Conservation (phyloP, 345 rosid species). For the Mallotus nudiflorus region DNA sequence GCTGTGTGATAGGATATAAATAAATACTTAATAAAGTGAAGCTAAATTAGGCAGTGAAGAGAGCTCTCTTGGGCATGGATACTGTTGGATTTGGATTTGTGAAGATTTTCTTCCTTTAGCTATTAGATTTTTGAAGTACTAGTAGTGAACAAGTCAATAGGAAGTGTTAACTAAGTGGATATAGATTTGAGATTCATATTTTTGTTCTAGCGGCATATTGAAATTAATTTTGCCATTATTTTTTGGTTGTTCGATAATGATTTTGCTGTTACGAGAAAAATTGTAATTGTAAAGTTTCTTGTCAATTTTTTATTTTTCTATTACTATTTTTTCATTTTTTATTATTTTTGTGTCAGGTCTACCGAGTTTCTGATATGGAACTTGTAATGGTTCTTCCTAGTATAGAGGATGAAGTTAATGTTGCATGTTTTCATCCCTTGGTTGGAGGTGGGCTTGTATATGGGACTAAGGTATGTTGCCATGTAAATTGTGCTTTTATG, state of each 20-base stretch:
- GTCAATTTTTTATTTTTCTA: neutral
- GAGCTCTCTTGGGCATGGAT: neutral
- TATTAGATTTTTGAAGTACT: neutral
- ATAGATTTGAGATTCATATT: neutral
- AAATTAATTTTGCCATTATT: neutral
- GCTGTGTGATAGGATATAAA: neutral
- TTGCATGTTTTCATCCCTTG: conserved; percentile 83
- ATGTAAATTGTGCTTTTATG: neutral
- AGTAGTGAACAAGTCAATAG: neutral
- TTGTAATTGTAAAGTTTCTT: neutral
- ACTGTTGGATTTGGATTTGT: neutral
- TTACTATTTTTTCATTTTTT: conserved; percentile 7
- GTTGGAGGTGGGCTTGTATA: conserved; percentile 87
- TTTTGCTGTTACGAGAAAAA: neutral
- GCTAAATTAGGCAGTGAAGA: neutral
- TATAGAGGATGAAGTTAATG: conserved; percentile 84
- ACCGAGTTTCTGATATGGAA: conserved; percentile 82
- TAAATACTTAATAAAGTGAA: neutral
- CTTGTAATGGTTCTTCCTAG: conserved; percentile 87
- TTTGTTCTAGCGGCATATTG: neutral
- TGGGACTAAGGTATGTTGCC: conserved; percentile 61
- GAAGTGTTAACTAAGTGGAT: neutral
- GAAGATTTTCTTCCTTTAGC: neutral
- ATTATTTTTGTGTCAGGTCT: conserved; percentile 40
- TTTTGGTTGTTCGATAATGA: neutral